Conservation (phyloP, 164 flowering plant species). For the Aristolochia fimbriata region DNA sequence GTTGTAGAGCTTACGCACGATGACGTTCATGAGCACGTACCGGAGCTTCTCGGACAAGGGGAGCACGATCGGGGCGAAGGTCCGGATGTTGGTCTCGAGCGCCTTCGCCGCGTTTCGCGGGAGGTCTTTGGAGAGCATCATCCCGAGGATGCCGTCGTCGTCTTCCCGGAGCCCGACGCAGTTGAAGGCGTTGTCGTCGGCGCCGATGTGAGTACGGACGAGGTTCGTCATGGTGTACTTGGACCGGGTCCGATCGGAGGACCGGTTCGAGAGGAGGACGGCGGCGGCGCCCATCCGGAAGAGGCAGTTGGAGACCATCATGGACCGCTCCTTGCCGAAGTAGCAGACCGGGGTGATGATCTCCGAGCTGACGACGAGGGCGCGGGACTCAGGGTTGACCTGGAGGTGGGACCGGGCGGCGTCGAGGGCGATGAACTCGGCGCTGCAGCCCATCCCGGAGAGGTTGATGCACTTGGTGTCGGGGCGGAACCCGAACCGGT, state of each 20-base stretch:
- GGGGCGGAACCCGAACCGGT: neutral
- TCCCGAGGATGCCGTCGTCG: neutral
- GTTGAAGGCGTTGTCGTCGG: neutral
- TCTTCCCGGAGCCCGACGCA: neutral
- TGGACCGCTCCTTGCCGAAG: neutral
- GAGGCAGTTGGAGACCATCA: neutral
- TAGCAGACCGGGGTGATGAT: neutral
- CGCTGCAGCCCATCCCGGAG: no score
- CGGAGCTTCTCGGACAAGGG: constrained; percentile 68
- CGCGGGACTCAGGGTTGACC: no score
- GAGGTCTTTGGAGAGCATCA: constrained; percentile 61
- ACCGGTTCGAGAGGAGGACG: neutral
- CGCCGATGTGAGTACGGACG: neutral
- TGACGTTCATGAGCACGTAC: constrained; percentile 32
- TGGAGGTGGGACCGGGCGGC: no score
- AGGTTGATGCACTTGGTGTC: no score
- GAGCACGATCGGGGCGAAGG: constrained; percentile 62
- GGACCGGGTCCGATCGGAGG: neutral
- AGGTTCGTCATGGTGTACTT: neutral
- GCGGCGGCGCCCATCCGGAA: constrained; percentile 5
- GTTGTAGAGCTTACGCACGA: constrained; percentile 40
- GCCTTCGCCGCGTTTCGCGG: constrained; percentile 69
- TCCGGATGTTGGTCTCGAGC: constrained; percentile 60
- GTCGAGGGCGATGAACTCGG: no score
- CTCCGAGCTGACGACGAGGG: no score